phyloP scores from a whole-genome alignment of 257 asterid species.

The Nemophila menziesii region DNA sequence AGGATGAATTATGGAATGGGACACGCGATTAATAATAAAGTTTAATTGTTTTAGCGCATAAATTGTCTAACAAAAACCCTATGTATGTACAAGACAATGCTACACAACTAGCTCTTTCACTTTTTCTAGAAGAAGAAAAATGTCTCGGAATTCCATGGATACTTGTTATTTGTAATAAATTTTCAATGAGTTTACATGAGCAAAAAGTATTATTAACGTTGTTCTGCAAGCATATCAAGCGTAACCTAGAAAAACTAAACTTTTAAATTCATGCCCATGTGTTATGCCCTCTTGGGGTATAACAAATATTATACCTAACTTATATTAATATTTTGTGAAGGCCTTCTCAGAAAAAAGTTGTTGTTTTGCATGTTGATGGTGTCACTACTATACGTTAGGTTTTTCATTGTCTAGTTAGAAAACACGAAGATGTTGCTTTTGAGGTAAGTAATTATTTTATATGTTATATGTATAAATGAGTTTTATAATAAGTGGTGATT shows the following conservation, averaged over 20 bases:
- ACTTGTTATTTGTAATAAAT: constrained; percentile 85
- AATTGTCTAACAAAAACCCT: constrained; percentile 88
- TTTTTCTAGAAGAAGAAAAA: constrained; percentile 81
- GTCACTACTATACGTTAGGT: constrained; percentile 61
- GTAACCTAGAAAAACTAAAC: constrained; percentile 53
- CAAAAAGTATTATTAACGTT: constrained; percentile 58
- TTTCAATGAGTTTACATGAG: constrained; percentile 93
- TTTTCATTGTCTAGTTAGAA: constrained; percentile 51
- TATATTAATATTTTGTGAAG: constrained; percentile 45
- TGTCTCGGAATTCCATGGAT: constrained; percentile 93
- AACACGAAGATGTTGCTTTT: constrained; percentile 72
- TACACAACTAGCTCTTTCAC: constrained; percentile 52
- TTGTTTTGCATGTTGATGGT: constrained; percentile 78
- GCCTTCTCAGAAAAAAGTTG: constrained; percentile 68
- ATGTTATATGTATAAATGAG: too few species aligned
- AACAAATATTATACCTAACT: constrained; percentile 28
- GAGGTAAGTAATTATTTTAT: too few species aligned
- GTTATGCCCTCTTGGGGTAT: constrained; percentile 75
- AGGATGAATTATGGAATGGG: constrained; percentile 95
- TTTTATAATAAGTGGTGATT: too few species aligned
- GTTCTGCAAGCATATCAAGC: constrained; percentile 82
- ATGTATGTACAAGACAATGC: constrained; percentile 39
- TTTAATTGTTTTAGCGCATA: constrained; percentile 86
- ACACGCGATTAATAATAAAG: constrained; percentile 83
- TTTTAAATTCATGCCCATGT: constrained; percentile 87